Conservation (phyloP, 441 rosid genomes). For the Viola pubescens region DNA sequence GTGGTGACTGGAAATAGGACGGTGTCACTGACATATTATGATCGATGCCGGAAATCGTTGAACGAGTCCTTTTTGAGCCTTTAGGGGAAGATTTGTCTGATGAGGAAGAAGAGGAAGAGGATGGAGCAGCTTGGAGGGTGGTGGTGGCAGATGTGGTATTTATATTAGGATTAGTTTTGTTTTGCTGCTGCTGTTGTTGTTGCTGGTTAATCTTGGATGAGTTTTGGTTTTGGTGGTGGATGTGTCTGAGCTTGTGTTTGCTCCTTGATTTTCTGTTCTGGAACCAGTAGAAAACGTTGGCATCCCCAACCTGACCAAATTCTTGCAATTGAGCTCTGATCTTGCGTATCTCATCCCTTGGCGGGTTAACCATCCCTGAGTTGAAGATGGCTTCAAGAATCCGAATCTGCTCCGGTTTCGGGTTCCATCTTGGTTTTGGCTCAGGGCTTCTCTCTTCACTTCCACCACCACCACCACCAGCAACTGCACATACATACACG, state of each 20-base stretch:
- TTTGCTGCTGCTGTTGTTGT: slow-evolving; percentile 6
- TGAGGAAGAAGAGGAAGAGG: slow-evolving; percentile 50
- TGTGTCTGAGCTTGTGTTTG: slow-evolving; percentile 82
- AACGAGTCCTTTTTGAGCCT: slow-evolving; percentile 26
- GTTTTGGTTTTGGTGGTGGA: slow-evolving; percentile 47
- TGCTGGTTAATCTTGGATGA: neutral
- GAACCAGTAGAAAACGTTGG: slow-evolving; percentile 98
- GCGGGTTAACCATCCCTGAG: slow-evolving; percentile 99
- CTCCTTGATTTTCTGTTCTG: slow-evolving; percentile 95
- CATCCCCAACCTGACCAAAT: slow-evolving; percentile 98
- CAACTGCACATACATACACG: too few species aligned
- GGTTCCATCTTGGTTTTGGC: slow-evolving; percentile 99
- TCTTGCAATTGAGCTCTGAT: slow-evolving; percentile 88
- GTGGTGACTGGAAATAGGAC: slow-evolving; percentile 28
- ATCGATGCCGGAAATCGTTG: too few species aligned
- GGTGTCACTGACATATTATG: slow-evolving; percentile 30
- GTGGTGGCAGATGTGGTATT: slow-evolving; percentile 20
- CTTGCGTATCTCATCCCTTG: slow-evolving; percentile 88
- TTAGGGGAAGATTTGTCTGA: slow-evolving; percentile 50
- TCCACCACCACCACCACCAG: slow-evolving; percentile 26
- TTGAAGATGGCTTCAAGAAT: slow-evolving; percentile 94
- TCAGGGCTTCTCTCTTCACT: slow-evolving; percentile 94
- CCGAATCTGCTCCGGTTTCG: slow-evolving; percentile 94
- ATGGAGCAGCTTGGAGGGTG: slow-evolving; percentile 27
- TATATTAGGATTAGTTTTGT: slow-evolving; percentile 5